Conservation (phyloP, 2,329 filamentous ascomycete species). For the Didymella segeticola region DNA sequence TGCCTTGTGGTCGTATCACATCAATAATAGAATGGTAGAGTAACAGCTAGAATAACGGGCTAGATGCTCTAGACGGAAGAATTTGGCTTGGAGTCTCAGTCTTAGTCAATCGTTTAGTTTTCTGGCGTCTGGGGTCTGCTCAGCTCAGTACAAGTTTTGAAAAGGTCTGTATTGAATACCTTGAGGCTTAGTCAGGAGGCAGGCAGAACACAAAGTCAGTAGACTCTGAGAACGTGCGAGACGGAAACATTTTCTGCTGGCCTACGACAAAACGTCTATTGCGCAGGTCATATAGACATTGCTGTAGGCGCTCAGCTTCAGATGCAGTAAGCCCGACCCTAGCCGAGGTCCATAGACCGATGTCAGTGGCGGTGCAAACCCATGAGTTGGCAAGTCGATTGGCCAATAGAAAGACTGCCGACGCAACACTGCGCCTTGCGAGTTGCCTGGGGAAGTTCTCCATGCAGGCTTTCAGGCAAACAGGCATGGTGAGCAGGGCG, state of each 20-base stretch:
- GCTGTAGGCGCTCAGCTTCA: not conserved
- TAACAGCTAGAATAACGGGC: no score
- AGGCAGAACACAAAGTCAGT: not conserved
- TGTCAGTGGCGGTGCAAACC: not conserved
- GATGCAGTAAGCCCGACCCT: not conserved
- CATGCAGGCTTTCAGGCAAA: not conserved
- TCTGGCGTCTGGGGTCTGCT: not conserved
- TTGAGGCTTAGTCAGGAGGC: not conserved
- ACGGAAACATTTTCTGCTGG: not conserved
- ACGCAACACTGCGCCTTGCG: not conserved
- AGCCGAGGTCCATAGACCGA: not conserved
- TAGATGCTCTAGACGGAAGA: no score
- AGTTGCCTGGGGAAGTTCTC: not conserved
- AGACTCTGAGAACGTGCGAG: not conserved
- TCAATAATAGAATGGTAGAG: no score
- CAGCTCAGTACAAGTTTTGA: not conserved
- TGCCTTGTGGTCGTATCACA: not conserved
- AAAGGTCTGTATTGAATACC: not conserved
- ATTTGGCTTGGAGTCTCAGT: not conserved
- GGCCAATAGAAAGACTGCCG: not conserved
- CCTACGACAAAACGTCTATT: not conserved
- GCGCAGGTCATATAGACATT: not conserved
- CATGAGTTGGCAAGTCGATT: not conserved
- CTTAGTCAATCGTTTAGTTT: not conserved
- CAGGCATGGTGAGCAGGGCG: not conserved